Conservation (phyloP, 1,139 yeast species). For the Kurtzmaniella natalensis region DNA sequence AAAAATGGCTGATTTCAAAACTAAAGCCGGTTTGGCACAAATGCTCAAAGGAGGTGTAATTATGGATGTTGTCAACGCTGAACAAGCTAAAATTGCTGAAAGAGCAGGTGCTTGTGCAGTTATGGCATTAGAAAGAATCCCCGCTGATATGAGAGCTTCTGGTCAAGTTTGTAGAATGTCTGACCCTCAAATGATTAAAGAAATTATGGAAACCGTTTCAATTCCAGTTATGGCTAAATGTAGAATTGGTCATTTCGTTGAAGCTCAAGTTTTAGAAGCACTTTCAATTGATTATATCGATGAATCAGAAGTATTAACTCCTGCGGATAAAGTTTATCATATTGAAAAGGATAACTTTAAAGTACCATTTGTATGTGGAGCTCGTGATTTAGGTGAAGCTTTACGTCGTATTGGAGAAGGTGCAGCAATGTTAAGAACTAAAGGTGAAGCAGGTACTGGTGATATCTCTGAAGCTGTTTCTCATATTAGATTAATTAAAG, state of each 20-base stretch:
- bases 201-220: slow-evolving; percentile 68
- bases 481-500: slow-evolving; percentile 60
- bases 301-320: slow-evolving; percentile 81
- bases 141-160: slow-evolving; percentile 81
- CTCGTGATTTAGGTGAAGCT: slow-evolving; percentile 81
- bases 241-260: slow-evolving; percentile 81
- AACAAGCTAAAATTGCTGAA: slow-evolving; percentile 63
- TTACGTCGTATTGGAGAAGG: slow-evolving; percentile 78
- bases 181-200: slow-evolving; percentile 77
- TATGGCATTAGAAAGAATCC: slow-evolving; percentile 84
- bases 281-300: slow-evolving; percentile 78
- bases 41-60: slow-evolving; percentile 72
- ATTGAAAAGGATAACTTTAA: slow-evolving; percentile 58
- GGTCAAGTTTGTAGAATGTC: slow-evolving; percentile 89
- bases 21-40: slow-evolving; percentile 81
- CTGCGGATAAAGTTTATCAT: slow-evolving; percentile 70
- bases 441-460: slow-evolving; percentile 90
- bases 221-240: slow-evolving; percentile 88
- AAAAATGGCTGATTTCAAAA: slow-evolving; percentile 47
- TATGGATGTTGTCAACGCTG: slow-evolving; percentile 52
- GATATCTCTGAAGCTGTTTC: slow-evolving; percentile 84
- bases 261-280: slow-evolving; percentile 75
- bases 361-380: slow-evolving; percentile 86
- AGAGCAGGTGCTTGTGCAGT: slow-evolving; percentile 88
- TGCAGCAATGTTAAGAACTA: slow-evolving; percentile 85